Conservation (phyloP, 139 green algal species). For the Pleodorina starrii region DNA sequence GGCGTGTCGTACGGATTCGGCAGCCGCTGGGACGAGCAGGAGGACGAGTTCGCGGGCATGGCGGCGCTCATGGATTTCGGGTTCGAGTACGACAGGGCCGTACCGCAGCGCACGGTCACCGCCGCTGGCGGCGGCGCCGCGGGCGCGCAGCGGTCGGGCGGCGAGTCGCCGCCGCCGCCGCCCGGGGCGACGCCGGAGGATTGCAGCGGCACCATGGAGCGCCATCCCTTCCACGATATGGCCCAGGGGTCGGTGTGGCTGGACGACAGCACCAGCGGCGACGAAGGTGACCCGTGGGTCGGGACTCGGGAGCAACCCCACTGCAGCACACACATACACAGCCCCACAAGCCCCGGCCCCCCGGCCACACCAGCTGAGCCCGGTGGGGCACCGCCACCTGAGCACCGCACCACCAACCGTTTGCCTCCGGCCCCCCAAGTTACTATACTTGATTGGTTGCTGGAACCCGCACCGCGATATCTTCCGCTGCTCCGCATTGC, state of each 20-base stretch:
- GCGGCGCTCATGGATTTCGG: not conserved
- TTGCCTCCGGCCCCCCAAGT: no score
- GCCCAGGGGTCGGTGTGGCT: constrained; percentile 16
- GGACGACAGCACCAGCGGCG: not conserved
- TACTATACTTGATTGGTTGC: no score
- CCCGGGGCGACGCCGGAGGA: not conserved
- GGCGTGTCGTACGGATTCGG: not conserved
- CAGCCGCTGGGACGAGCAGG: not conserved
- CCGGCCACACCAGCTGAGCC: no score
- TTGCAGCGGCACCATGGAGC: not conserved
- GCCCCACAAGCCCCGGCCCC: no score
- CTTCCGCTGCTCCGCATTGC: no score
- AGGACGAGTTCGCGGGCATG: constrained; percentile 19
- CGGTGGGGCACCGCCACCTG: no score
- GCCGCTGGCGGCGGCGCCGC: not conserved
- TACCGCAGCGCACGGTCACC: not conserved
- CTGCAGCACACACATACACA: no score
- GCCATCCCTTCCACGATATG: not conserved
- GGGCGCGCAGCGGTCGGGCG: no score
- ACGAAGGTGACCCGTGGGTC: not conserved
- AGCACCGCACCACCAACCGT: no score
- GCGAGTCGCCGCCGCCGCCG: not conserved
- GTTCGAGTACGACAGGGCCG: not conserved
- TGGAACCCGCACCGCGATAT: no score
- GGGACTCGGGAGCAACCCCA: no score